phyloP scores from a whole-genome alignment of 2,329 filamentous ascomycete species.

The Ascosphaera acerosa region DNA sequence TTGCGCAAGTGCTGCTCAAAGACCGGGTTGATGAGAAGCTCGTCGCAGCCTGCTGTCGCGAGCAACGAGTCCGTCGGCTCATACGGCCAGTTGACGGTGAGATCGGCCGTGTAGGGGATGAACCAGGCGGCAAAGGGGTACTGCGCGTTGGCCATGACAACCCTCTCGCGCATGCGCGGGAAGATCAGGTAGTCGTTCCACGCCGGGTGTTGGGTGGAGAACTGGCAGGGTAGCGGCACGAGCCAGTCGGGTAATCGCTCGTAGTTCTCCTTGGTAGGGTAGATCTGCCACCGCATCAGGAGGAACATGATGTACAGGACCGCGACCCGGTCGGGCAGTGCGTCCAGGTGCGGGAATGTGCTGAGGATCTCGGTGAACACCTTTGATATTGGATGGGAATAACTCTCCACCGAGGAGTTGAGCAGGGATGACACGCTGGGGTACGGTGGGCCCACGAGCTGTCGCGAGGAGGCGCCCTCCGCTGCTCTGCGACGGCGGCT shows the following conservation, averaged over 20 bases:
- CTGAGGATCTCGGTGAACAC: constrained; percentile 64
- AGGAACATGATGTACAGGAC: constrained; percentile 72
- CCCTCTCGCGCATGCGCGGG: constrained; percentile 45
- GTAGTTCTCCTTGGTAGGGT: constrained; percentile 55
- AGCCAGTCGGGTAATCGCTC: constrained; percentile 51
- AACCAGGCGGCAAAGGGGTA: constrained; percentile 62
- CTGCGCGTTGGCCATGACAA: constrained; percentile 28
- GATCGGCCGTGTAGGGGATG: constrained; percentile 49
- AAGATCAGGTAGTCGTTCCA: constrained; percentile 72
- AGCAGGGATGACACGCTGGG: constrained; percentile 57
- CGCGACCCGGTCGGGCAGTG: constrained; percentile 59
- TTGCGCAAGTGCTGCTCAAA: constrained; percentile 59
- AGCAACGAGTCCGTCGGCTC: constrained; percentile 45
- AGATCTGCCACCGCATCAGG: constrained; percentile 63
- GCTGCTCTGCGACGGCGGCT: constrained; percentile 40
- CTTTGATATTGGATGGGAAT: constrained; percentile 54
- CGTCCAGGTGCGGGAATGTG: constrained; percentile 56
- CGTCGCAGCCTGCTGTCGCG: constrained; percentile 25
- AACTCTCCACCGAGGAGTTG: constrained; percentile 36
- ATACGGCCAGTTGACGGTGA: constrained; percentile 68
- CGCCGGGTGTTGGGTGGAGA: constrained; percentile 41
- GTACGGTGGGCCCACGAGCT: constrained; percentile 51
- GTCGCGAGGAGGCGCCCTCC: constrained; percentile 36
- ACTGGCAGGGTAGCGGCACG: constrained; percentile 38
- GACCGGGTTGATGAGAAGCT: constrained; percentile 59